These are phyloP conservation scores for Phytophthora foliorum DNA, from an alignment of 352 stramenopile species.

Conservation along the genomic window DNA sequence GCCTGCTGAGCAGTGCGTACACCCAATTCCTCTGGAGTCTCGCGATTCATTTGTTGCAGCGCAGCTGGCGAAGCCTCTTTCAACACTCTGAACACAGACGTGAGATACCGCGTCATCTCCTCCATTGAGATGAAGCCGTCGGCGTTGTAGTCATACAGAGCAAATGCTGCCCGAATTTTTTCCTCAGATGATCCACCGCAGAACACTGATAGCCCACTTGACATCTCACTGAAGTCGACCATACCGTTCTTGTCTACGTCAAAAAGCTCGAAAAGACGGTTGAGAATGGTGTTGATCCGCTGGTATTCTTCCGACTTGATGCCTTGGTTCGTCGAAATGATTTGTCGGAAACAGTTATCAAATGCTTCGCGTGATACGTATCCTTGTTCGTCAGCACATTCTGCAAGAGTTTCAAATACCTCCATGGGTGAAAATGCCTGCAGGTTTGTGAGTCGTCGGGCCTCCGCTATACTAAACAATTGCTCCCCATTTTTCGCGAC, in stretches of 20 bases:
- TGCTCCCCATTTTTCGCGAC: constrained; percentile 84
- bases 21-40: constrained; percentile 74
- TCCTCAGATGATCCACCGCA: constrained; percentile 85
- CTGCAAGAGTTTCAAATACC: constrained; percentile 80
- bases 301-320: constrained; percentile 67
- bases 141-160: constrained; percentile 88
- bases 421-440: constrained; percentile 79
- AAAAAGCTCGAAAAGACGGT: constrained; percentile 86
- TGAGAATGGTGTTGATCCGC: constrained; percentile 77
- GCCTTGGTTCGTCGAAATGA: constrained; percentile 65
- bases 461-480: constrained; percentile 79
- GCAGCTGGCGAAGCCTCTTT: constrained; percentile 74
- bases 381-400: constrained; percentile 74
- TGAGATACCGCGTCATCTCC: constrained; percentile 90
- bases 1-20: constrained; percentile 73
- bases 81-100: constrained; percentile 87
- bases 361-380: constrained; percentile 81
- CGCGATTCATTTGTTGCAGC: constrained; percentile 52
- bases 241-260: constrained; percentile 88
- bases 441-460: constrained; percentile 79
- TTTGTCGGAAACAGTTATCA: constrained; percentile 80
- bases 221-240: constrained; percentile 91
- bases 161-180: constrained; percentile 79
- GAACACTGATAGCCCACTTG: constrained; percentile 85
- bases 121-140: constrained; percentile 87